Base-by-base conservation (phyloP, 2,329 filamentous ascomycete genomes). In the Cercospora brassicicola region DNA sequence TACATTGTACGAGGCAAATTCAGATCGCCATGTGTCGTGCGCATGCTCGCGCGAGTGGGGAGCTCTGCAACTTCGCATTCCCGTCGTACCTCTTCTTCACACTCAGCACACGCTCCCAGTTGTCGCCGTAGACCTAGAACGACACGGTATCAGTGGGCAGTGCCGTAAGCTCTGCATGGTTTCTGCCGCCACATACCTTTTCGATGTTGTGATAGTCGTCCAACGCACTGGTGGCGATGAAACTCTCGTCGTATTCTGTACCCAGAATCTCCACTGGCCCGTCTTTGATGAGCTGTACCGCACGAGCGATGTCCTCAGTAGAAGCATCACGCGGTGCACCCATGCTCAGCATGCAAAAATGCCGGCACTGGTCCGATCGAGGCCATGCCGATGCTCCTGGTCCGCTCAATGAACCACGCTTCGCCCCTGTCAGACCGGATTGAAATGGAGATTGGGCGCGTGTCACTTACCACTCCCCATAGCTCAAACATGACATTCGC, bases 401-500 rank as follows among this genome's bases (percentile, higher is more conserved):
- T 11, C 59, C 59, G 23, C 59, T 62, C 7, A 18, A 48, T 15
- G 59, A 28, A 30, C 59, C 59, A 26, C 59, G 59, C 59, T 62
- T n/a, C 4, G 23, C 18, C 20, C 20, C 11, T 11, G 59, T 62
- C 33, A 62, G 59, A 15, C 13, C 8, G 15, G 56, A 36, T 33
- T 9, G 28, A 10, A 36, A 7, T 11, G n/a, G 42, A 20, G n/a
- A n/a, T 3, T 2, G 2, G 33, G 20, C n/a, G 30, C 56, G 11
- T 15, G 39, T 18, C 8, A 62, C 59, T 62, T 45, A 62, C 59
- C n/a, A 28, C 30, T 20, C 59, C 59, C 59, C 59, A 62, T 31
- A 62, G 59, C 42, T 62, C 59, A 36, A 45, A 62, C 59, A 62
- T 62, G 31, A 62, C 59, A 45, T n/a, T 51, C 26, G 59, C 59